Evolutionary conservation across 257 asterid species (phyloP).

Genomic region (Eustoma russellianum): DNA sequence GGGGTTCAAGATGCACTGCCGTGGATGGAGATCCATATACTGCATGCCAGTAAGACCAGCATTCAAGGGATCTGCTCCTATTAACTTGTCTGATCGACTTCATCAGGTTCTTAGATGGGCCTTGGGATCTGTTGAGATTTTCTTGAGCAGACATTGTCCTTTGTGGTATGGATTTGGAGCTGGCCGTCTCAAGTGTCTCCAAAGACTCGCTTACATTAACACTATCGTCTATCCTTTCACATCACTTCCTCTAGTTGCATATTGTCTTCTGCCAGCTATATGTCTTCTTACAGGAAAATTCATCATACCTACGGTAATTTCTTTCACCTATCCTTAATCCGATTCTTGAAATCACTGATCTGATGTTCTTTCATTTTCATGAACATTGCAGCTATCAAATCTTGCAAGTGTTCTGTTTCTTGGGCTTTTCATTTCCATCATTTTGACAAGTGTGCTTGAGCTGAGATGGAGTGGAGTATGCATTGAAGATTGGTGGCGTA

Average conservation of each 20-base stretch:
- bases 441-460: conserved; percentile 73
- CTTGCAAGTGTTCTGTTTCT: conserved; percentile 81
- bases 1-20: conserved; percentile 99
- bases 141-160: conserved; percentile 92
- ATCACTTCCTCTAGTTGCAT: conserved; percentile 85
- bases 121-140: conserved; percentile 88
- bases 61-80: conserved; percentile 96
- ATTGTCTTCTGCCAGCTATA: conserved; percentile 72
- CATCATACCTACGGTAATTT: conserved; percentile 88
- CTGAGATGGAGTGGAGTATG: conserved; percentile 93
- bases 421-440: conserved; percentile 80
- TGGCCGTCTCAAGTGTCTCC: conserved; percentile 87
- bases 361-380: not conserved
- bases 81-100: conserved; percentile 91
- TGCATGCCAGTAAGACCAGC: conserved; percentile 98
- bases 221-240: conserved; percentile 97
- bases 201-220: conserved; percentile 83
- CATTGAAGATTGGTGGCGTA: conserved; percentile 91
- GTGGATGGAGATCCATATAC: conserved; percentile 96
- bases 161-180: conserved; percentile 94
- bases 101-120: conserved; percentile 99
- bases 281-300: conserved; percentile 91
- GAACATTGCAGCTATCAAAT: conserved; percentile 53
- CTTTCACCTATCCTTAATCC: not conserved
- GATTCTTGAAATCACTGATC: not conserved